Conservation (phyloP, 192 early-diverging fungal genomes). For the Phycomyces blakesleeanus region DNA sequence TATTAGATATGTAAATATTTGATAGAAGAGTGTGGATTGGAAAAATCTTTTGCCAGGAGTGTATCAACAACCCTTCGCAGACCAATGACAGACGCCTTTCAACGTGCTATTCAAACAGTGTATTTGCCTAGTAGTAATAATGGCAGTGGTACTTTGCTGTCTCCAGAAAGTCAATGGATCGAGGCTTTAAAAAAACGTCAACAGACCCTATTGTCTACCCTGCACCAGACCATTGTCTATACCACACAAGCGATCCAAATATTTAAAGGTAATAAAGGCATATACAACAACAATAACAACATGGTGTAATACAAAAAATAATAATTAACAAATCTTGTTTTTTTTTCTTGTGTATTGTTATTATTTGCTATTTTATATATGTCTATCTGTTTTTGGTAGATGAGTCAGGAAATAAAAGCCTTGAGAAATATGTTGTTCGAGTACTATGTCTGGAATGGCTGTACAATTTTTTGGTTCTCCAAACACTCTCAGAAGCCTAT, state of each 20-base stretch:
- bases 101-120: neutral
- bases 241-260: neutral
- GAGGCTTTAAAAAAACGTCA: neutral
- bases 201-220: neutral
- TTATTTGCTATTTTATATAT: no score
- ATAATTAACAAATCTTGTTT: no score
- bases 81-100: neutral
- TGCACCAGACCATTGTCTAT: neutral
- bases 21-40: neutral
- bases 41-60: neutral
- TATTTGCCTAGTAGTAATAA: neutral
- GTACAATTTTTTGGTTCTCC: neutral
- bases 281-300: no score
- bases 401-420: neutral
- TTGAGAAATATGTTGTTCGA: neutral
- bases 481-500: neutral
- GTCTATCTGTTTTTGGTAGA: no score
- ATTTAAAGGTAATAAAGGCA: neutral
- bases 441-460: neutral
- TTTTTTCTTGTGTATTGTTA: no score
- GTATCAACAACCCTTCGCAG: neutral
- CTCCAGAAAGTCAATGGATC: neutral
- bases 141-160: no score
- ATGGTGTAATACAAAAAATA: neutral
- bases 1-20: neutral